phyloP scores from a whole-genome alignment of 2,329 filamentous ascomycete species.

The Cryphonectria nitschkei region DNA sequence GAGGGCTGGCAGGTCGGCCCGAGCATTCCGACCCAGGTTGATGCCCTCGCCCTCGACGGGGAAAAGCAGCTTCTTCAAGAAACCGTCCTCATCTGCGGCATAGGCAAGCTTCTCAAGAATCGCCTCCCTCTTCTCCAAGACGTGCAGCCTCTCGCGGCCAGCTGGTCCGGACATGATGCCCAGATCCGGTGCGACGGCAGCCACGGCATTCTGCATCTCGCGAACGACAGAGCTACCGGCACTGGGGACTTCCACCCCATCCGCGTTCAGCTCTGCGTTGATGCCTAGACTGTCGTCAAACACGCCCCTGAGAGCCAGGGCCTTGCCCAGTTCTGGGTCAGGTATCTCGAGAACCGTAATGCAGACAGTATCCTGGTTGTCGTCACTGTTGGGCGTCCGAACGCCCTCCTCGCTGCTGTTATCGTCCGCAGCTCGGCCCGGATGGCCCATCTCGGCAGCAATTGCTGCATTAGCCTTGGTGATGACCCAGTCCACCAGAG shows the following conservation, averaged over 20 bases:
- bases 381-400: conserved; percentile 70
- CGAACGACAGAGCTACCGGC: conserved; percentile 81
- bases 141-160: conserved; percentile 74
- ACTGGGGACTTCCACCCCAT: conserved; percentile 77
- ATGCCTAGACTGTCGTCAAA: conserved; percentile 94
- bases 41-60: conserved; percentile 80
- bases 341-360: conserved; percentile 89
- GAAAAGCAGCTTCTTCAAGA: conserved; percentile 80
- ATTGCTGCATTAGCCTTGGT: conserved; percentile 87
- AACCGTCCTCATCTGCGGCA: conserved; percentile 81
- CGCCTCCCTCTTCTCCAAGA: conserved; percentile 79
- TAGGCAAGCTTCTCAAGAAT: conserved; percentile 84
- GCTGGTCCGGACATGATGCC: conserved; percentile 71
- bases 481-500: conserved; percentile 93
- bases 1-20: conserved; percentile 75
- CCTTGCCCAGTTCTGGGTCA: conserved; percentile 78
- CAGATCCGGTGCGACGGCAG: conserved; percentile 76
- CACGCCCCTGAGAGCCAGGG: conserved; percentile 83
- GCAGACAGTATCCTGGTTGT: conserved; percentile 80
- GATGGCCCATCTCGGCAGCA: conserved; percentile 68
- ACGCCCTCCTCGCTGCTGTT: conserved; percentile 67
- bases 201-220: conserved; percentile 83
- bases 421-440: conserved; percentile 52
- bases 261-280: conserved; percentile 95
- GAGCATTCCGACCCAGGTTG: conserved; percentile 74